Evolutionary conservation across 345 rosid species (phyloP).

Genomic region (Eucalyptus erythrocorys): DNA sequence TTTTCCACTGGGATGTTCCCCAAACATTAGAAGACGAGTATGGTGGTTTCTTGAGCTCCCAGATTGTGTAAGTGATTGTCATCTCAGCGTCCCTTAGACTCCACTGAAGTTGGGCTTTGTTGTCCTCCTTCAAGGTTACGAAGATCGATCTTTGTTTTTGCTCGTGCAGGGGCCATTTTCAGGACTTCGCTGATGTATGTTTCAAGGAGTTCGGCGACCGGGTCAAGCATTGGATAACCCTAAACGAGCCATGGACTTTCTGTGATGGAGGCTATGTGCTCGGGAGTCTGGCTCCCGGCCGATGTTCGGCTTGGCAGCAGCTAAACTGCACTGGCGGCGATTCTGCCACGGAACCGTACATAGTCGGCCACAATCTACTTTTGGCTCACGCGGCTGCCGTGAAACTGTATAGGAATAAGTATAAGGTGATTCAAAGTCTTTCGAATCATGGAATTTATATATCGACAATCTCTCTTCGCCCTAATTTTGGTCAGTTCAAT

Average conservation of each 20-base stretch:
- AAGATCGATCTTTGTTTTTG: background rate
- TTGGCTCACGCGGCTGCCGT: slow-evolving; percentile 24
- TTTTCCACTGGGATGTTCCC: slow-evolving; percentile 43
- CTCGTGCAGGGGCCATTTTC: slow-evolving; percentile 5
- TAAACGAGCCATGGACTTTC: slow-evolving; percentile 13
- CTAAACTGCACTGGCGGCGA: slow-evolving; percentile 8
- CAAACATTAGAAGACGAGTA: slow-evolving; percentile 32
- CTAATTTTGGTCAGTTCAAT: too few species aligned
- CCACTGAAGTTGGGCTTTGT: background rate
- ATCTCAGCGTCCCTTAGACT: background rate
- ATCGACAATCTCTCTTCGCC: background rate
- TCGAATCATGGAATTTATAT: background rate
- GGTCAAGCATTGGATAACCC: slow-evolving; percentile 25
- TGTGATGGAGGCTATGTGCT: background rate
- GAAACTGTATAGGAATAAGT: slow-evolving; percentile 7
- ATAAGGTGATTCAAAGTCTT: slow-evolving; percentile 3
- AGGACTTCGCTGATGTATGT: slow-evolving; percentile 7
- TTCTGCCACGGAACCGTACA: slow-evolving; percentile 15
- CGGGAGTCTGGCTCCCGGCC: slow-evolving; percentile 1
- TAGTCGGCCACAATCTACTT: slow-evolving; percentile 7
- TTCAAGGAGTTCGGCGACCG: slow-evolving; percentile 17
- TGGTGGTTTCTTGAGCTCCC: slow-evolving; percentile 21
- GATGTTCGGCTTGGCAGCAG: slow-evolving; percentile 5
- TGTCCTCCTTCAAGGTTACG: background rate
- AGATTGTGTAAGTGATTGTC: slow-evolving; percentile 20